These are phyloP conservation scores for Tylopilus orsonianus DNA, from an alignment of 1,284 basidiomycete genomes.

Conservation along the genomic window DNA sequence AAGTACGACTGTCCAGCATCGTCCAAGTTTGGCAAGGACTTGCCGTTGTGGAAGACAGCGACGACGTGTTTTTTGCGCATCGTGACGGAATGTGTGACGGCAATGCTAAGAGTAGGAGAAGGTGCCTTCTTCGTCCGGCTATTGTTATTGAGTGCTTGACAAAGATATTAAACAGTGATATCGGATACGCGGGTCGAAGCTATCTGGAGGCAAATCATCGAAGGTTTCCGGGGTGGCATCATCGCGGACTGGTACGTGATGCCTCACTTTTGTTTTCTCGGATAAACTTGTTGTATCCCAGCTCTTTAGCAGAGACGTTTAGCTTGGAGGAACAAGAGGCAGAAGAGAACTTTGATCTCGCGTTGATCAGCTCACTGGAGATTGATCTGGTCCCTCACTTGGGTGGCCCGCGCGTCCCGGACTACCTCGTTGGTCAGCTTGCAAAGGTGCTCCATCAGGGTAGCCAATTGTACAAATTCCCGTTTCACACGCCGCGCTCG, in stretches of 20 bases:
- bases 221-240: constrained; percentile 79
- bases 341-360: constrained; percentile 88
- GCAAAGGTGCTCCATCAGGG: constrained; percentile 76
- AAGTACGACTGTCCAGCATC: constrained; percentile 93
- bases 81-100: constrained; percentile 61
- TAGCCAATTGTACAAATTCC: constrained; percentile 64
- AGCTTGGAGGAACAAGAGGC: constrained; percentile 64
- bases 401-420: constrained; percentile 69
- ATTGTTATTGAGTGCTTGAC: not conserved
- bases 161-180: no score
- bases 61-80: constrained; percentile 69
- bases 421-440: constrained; percentile 68
- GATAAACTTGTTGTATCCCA: constrained; percentile 23
- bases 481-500: constrained; percentile 17
- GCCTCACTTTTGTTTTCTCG: not conserved
- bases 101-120: constrained; percentile 47
- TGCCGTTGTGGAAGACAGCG: constrained; percentile 91
- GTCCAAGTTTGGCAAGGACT: constrained; percentile 81
- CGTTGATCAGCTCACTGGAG: constrained; percentile 78
- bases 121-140: constrained; percentile 35
- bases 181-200: constrained; percentile 64
- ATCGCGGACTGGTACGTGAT: constrained; percentile 77
- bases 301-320: constrained; percentile 54
- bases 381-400: constrained; percentile 77
- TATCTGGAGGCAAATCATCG: constrained; percentile 86